Evolutionary conservation across 441 rosid genomes (phyloP), one percentile per base, ranked within the genome.

Genomic region (Biscutella laevigata): DNA sequence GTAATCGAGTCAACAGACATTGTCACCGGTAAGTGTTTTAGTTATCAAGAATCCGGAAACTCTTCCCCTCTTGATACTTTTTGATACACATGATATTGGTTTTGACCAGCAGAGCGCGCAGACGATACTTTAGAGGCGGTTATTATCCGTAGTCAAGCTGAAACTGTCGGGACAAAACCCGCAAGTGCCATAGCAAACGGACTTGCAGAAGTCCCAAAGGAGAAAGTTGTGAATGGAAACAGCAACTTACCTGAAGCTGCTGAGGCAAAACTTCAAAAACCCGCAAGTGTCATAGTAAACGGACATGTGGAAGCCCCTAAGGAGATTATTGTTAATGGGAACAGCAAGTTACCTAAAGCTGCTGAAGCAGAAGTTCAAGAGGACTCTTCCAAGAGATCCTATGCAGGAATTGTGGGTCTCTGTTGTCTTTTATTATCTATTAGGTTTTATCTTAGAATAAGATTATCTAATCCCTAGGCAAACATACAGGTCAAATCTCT

Each of bases 391-490:
- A 79, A 71, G 71, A 79, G 55, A 63, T 71, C 88, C 0, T 82
- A 41, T 75, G 79, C 77, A 61, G 59, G 68, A 47, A 43, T 82
- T 34, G 85, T 82, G 66, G 49, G 84, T 61, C 61, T 51, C 45
- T 3, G 16, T 41, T 49, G 26, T 47, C 20, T 17, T 17, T 17
- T 17, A 17, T 39, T 20, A 28, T 35, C 14, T 64, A 24, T 16
- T 53, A 3, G 26, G 12, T 14, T 41, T 8, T 41, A 6, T 35
- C 5, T 27, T 47, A 9, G 4, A 21, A 6, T 16, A 13, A n/a
- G n/a, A n/a, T 36, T 5, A 4, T 26, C 46, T 69, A 43, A 32
- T 34, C 62, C 42, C 41, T 7, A 6, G 19, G 12, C 41, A n/a
- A 7, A 39, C 12, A 4, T 52, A 54, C 58, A 78, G 80, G 82